phyloP scores from a whole-genome alignment of 1,284 basidiomycete genomes.

The Leccinum brunneo-olivaceum region DNA sequence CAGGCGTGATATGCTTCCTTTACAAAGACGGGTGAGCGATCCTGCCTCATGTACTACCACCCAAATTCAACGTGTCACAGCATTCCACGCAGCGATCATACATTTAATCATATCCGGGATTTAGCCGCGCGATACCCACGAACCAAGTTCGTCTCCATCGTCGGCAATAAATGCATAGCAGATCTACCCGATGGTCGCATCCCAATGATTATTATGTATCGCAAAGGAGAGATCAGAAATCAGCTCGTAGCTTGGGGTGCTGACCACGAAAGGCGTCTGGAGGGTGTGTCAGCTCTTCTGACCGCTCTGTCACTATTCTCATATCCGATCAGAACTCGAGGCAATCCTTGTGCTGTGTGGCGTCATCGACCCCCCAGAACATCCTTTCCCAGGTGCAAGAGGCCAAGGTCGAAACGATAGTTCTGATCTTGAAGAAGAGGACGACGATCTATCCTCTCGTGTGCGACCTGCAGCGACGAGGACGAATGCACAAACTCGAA shows the following conservation, averaged over 20 bases:
- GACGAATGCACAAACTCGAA: constrained; percentile 46
- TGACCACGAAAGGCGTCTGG: constrained; percentile 68
- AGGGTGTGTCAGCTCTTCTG: constrained; percentile 48
- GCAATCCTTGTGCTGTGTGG: constrained; percentile 57
- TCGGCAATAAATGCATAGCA: constrained; percentile 92
- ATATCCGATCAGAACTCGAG: constrained; percentile 53
- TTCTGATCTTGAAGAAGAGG: constrained; percentile 40
- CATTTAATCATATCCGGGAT: constrained; percentile 65
- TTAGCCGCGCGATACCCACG: constrained; percentile 81
- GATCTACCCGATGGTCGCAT: constrained; percentile 90
- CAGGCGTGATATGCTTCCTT: constrained; percentile 82
- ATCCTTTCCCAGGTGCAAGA: constrained; percentile 23
- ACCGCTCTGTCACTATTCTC: not conserved
- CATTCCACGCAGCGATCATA: constrained; percentile 71
- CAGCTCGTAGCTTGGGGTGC: constrained; percentile 83
- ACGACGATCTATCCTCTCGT: constrained; percentile 39
- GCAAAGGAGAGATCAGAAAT: constrained; percentile 82
- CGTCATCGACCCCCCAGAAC: constrained; percentile 49
- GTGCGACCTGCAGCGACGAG: constrained; percentile 51
- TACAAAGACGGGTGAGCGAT: constrained; percentile 78
- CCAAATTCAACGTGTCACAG: constrained; percentile 35
- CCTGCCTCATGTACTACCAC: not conserved
- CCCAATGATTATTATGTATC: constrained; percentile 91
- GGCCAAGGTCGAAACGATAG: constrained; percentile 30
- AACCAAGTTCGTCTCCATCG: constrained; percentile 94